These are phyloP conservation scores for Cytospora schulzeri DNA, from an alignment of 2,329 filamentous ascomycete genomes.

Conservation along the genomic window DNA sequence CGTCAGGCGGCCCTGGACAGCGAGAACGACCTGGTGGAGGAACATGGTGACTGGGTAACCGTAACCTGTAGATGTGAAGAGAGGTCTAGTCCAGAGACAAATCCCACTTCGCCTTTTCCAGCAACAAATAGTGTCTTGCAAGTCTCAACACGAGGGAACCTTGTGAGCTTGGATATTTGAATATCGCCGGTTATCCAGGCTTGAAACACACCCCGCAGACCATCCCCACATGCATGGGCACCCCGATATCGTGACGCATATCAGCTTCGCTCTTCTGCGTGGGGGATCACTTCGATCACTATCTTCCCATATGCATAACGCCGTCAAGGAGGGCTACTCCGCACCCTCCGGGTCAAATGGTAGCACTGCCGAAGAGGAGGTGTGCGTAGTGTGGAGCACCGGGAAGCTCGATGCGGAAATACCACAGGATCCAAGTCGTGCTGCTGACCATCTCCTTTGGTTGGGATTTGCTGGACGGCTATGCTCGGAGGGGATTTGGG, in stretches of 20 bases:
- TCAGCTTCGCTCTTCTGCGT: neutral
- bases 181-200: too few relatives aligned
- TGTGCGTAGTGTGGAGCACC: neutral
- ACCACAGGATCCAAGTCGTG: too few relatives aligned
- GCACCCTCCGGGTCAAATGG: neutral
- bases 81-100: neutral
- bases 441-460: neutral
- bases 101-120: neutral
- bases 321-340: conserved; percentile 8
- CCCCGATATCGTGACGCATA: conserved; percentile 8
- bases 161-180: too few relatives aligned
- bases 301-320: neutral
- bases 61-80: neutral
- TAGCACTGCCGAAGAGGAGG: neutral
- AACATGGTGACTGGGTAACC: neutral
- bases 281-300: neutral
- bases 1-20: neutral
- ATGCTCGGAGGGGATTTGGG: neutral
- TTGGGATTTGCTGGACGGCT: neutral
- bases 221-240: neutral
- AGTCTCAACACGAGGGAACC: neutral
- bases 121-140: neutral
- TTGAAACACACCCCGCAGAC: neutral
- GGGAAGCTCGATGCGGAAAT: neutral
- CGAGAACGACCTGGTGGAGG: neutral